Percentiles rank a stretch among this genome's conserved stretches.
Conservation (phyloP, 345 rosid genomes). For the Pseudoturritis turrita region DNA sequence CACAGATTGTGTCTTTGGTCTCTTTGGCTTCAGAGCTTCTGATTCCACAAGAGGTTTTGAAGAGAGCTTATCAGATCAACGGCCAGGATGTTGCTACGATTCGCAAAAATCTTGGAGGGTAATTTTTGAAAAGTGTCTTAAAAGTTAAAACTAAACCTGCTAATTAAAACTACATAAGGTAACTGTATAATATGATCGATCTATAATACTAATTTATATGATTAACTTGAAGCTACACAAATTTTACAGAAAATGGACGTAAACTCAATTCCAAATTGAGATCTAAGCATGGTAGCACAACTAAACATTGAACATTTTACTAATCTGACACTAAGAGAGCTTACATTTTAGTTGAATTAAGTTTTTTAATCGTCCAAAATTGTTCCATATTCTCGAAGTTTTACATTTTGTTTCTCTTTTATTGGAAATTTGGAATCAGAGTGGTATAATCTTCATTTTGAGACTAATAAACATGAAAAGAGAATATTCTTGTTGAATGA, state of each 20-base stretch:
- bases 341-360: background rate
- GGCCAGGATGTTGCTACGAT: constrained; percentile 40
- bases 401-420: background rate
- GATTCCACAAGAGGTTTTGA: constrained; percentile 39
- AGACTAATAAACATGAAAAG: background rate
- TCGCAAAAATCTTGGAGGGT: constrained; percentile 45
- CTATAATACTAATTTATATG: background rate
- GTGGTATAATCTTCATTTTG: background rate
- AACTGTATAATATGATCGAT: background rate
- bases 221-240: background rate
- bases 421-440: background rate
- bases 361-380: background rate
- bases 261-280: background rate
- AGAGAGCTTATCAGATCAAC: constrained; percentile 43
- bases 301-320: too few relatives aligned
- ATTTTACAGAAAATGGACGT: background rate
- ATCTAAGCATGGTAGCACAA: too few relatives aligned
- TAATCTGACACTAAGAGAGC: background rate
- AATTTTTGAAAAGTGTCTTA: too few relatives aligned
- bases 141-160: background rate
- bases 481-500: background rate
- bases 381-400: background rate
- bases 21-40: constrained; percentile 39
- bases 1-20: constrained; percentile 49
- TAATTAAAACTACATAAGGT: background rate